Evolutionary conservation across 106 monocot genomes (phyloP), one percentile per base, ranked within the genome.

Genomic region (Apostasia ramifera): DNA sequence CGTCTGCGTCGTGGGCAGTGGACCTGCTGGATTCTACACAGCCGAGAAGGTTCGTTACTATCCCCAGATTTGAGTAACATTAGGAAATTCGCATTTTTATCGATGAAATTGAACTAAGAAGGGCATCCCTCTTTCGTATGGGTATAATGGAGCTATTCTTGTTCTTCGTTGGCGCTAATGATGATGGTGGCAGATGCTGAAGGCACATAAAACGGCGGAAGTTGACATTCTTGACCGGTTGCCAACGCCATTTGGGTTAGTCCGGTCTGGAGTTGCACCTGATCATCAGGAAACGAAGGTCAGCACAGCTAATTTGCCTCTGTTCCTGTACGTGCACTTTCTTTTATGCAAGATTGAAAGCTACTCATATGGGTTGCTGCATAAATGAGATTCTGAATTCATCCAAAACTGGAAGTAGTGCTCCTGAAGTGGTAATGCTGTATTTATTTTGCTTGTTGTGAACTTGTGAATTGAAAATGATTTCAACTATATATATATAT

Each of bases 261-360:
- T 98, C 67, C 89, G 97, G 58, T 87, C 89, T 3, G 97, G 97
- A 57, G 97, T 92, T 8, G 97, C 97, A 59, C 97, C 92, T 1
- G 97, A 98, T 90, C 92, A 98, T 76, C 97, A 82, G 4, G 97
- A 92, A 78, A 98, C 97, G n/a, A 98, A 98, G 92, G 97, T 92
- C 57, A 76, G 56, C 40, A 9, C 9, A 0, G 14, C 2, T 1
- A 45, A 66, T 66, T 63, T 63, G 42, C 0, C 63, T 3, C 2
- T 11, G 45, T 46, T 46, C 44, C 4, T 45, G 7, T 45, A 44
- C 8, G 40, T 63, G 42, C 44, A 8, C 2, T 14, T 11, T 44
- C 14, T 63, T 63, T 63, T 64, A 14, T 6, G 52, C 52, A 52
- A 52, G 52, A 52, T 52, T 6, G 4, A 6, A 6, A 6, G 10